phyloP scores from a whole-genome alignment of 371 early-diverging fungal genomes.

The Actinomortierella ambigua region DNA sequence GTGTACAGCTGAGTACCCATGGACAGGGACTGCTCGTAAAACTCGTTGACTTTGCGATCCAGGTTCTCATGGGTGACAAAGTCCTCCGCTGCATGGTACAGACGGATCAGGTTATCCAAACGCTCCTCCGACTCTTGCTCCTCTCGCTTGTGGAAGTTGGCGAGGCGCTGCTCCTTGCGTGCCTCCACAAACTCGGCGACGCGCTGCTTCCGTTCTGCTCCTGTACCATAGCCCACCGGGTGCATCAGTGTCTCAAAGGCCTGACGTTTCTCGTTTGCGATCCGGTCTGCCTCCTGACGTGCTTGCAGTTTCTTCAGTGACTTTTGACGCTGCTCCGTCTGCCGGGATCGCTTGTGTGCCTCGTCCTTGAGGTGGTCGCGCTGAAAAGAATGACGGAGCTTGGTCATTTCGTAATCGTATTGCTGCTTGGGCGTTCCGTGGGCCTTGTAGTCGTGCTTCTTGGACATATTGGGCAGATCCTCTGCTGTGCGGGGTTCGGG shows the following conservation, averaged over 20 bases:
- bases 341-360: constrained; percentile 10
- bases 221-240: constrained; percentile 19
- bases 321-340: constrained; percentile 21
- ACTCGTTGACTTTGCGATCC: constrained; percentile 50
- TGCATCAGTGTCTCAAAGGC: constrained; percentile 37
- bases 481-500: constrained; percentile 40
- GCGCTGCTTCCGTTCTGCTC: constrained; percentile 25
- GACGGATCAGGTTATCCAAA: constrained; percentile 47
- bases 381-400: constrained; percentile 40
- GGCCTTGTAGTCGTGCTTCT: constrained; percentile 35
- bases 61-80: constrained; percentile 55
- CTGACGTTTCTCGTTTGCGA: constrained; percentile 28
- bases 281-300: constrained; percentile 25
- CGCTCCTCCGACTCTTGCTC: constrained; percentile 45
- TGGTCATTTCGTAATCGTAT: constrained; percentile 42
- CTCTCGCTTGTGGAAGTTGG: constrained; percentile 20
- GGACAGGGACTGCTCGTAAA: constrained; percentile 41
- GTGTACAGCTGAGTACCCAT: constrained; percentile 29
- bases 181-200: constrained; percentile 31
- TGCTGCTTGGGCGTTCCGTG: constrained; percentile 27
- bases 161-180: constrained; percentile 28
- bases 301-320: constrained; percentile 26
- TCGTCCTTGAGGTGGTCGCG: constrained; percentile 18
- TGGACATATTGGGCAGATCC: constrained; percentile 41
- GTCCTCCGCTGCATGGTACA: constrained; percentile 50